These are phyloP conservation scores for Mimosa bimucronata DNA, from an alignment of 306 rosid genomes.

Conservation along the genomic window DNA sequence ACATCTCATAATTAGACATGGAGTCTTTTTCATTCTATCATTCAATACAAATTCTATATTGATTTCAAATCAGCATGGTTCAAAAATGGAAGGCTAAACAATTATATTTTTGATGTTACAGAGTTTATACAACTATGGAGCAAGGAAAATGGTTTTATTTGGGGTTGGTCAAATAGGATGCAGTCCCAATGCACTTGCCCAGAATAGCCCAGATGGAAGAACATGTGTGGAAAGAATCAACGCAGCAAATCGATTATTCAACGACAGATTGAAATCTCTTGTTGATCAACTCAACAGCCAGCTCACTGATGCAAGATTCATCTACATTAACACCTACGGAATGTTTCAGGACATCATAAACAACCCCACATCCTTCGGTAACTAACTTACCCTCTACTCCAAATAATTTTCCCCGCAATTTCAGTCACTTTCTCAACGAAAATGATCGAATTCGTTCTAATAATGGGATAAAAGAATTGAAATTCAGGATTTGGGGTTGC, in stretches of 20 bases:
- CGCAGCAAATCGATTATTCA: slow-evolving; percentile 75
- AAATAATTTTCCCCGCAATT: not conserved
- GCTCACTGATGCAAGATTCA: slow-evolving; percentile 60
- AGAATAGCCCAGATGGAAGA: slow-evolving; percentile 68
- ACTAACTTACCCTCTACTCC: slow-evolving; percentile 10
- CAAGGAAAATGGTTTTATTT: slow-evolving; percentile 79
- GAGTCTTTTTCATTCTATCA: not conserved
- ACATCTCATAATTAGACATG: not conserved
- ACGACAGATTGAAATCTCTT: slow-evolving; percentile 60
- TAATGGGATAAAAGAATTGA: not conserved
- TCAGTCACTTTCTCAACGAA: not conserved
- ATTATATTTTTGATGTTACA: slow-evolving; percentile 30
- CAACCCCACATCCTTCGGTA: slow-evolving; percentile 78
- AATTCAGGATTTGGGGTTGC: slow-evolving; percentile 63
- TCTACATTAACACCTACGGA: slow-evolving; percentile 69
- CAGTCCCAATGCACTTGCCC: slow-evolving; percentile 82
- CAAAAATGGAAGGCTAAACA: not conserved
- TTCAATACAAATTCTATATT: not conserved
- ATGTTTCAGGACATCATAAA: slow-evolving; percentile 69
- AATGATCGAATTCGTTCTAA: not conserved
- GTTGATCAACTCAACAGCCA: slow-evolving; percentile 68
- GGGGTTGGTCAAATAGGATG: slow-evolving; percentile 93
- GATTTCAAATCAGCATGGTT: not conserved
- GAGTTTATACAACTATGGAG: slow-evolving; percentile 77
- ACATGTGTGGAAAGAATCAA: slow-evolving; percentile 76